Conservation (phyloP, 495 filamentous ascomycete genomes). For the Talaromyces thailandensis region DNA sequence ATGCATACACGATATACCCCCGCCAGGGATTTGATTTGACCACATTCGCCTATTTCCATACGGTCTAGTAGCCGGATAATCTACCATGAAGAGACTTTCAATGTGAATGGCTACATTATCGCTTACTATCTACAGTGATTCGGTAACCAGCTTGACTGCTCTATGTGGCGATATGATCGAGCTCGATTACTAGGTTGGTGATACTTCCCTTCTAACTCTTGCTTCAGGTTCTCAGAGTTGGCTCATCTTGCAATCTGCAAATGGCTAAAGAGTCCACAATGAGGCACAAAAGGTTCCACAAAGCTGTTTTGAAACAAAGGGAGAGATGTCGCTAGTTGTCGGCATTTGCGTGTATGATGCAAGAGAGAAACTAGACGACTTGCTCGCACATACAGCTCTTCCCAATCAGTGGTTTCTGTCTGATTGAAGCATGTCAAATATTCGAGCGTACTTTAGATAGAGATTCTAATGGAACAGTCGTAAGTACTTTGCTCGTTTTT, state of each 20-base stretch:
- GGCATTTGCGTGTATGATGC: not conserved
- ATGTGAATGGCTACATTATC: not conserved
- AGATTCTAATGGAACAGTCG: not conserved
- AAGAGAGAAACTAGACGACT: not conserved
- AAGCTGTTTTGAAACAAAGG: not conserved
- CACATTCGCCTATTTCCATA: not conserved
- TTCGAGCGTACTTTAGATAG: not conserved
- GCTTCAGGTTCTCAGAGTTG: not conserved
- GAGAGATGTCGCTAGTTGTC: not conserved
- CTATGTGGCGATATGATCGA: not conserved
- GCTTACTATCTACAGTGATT: not conserved
- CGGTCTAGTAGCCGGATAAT: not conserved
- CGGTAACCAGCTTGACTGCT: not conserved
- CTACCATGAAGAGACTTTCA: not conserved
- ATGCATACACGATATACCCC: not conserved
- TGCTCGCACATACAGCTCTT: not conserved
- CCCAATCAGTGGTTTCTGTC: not conserved
- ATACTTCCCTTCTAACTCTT: not conserved
- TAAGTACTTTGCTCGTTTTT: not conserved
- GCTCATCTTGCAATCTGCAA: not conserved
- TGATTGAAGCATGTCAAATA: not conserved
- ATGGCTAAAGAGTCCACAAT: not conserved
- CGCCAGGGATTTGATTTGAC: not conserved
- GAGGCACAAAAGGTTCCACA: not conserved
- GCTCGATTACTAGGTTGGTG: not conserved